Base-by-base conservation (phyloP, 2,329 filamentous ascomycete genomes). In the Aureobasidium subglaciale region DNA sequence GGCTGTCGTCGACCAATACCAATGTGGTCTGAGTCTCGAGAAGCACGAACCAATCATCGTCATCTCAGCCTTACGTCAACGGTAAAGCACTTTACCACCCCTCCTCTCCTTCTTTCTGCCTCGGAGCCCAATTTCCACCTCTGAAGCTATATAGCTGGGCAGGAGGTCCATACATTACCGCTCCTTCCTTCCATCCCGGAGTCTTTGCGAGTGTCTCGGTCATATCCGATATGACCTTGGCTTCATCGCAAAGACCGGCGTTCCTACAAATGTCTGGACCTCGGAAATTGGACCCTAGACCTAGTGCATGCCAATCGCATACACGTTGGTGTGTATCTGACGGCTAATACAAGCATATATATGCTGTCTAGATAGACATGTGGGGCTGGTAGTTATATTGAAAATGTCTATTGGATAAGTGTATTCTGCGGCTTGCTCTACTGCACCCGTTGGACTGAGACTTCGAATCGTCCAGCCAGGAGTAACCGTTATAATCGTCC, bases 1-100 rank as follows among this genome's bases (percentile, higher is more conserved):
- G 11, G 24, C 22, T 4, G 6, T 11, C 25, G 24, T 40, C 24
- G 48, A 32, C 25, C n/a, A n/a, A n/a, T n/a, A 41, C 18, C 35
- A 11, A 41, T 32, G 35, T 53, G 48, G 48, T 53, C 35, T 41
- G 48, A 53, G 48, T 10, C 48, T 53, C 35, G 25, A 22, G 13
- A 53, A 53, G 48, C 48, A 27, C 34, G 13, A 32, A 29, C 48
- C 48, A 40, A 41, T 53, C 35, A 25, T 40, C 48, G 15, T 40
- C 34, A 52, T 40, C 29, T 41, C 49, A 35, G 18, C 18, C 50
- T 29, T 16, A 54, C 24, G 18, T 20, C 27, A 27, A 45, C 16
- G 11, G n/a, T 30, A 16, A 16, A 34, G 22, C 46, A 50, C 46
- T 38, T 34, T 32, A 24, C 29, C 24, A 37, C 43, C 15, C 29